Base-by-base conservation (phyloP, 768 basidiomycete species). In the Pisolithus microcarpus region DNA sequence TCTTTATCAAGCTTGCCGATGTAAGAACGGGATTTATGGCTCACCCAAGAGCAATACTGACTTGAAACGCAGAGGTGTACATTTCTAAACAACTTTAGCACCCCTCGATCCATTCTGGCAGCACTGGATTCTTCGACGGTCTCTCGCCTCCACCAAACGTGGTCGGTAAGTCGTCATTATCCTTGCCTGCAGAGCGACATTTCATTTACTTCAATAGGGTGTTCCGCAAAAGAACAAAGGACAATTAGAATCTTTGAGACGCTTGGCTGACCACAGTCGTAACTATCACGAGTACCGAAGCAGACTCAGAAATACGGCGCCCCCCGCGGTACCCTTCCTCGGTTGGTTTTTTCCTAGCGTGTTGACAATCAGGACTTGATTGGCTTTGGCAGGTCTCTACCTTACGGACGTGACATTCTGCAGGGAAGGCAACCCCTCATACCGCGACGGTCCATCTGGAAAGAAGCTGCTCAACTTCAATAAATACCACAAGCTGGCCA, bases 81-180 rank as follows among this genome's bases (percentile, higher is more conserved):
- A 7, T 70, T 75, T 3, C 61, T 98, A 57, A 75, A 85, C 54
- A 99, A 99, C 68, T 98, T 87, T 65, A 95, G 92, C 58, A 93
- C 92, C 5, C 82, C 92, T 37, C 82, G 93, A 30, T 89, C 95
- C 13, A 86, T 99, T 60, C 74, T 98, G 46, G 94, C 92, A 8
- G 95, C 95, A 5, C 74, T 99, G 52, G 95, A 97, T 65, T 95
- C 91, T 15, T 95, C 93, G 16, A 96, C 91, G 1, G 94, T 99
- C 57, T 80, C 91, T 21, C 79, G 96, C 51, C 71, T 99, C 42
- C 84, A 84, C 58, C 91, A 93, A 70, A 97, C 95, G 0, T 98
- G 95, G 95, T 75, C 79, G 59, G 93, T 93, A 64, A 68, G 88
- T 75, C n/a, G 43, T 44, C 51, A 87, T 75, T 19, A 43, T 46